Evolutionary conservation across 2,329 filamentous ascomycete species (phyloP), one percentile per base, ranked within the genome.

Genomic region (Aulographum hederae): DNA sequence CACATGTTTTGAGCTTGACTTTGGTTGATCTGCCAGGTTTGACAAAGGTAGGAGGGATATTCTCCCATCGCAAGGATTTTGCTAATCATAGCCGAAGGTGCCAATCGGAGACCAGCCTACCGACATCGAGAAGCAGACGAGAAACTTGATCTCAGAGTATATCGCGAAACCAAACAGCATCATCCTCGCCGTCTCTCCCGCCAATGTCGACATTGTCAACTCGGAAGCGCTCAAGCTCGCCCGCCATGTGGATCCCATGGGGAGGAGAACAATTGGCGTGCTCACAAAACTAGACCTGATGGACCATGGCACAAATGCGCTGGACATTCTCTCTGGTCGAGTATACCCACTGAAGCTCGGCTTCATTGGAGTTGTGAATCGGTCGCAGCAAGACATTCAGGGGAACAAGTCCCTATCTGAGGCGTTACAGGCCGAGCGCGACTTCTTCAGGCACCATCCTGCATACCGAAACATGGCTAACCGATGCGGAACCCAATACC

Each of bases 101-200:
- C 89, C 89, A 18, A 95, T 98, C 52, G 89, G 89, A 42, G 89
- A 98, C 52, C 89, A 98, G 52, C 89, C 89, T 5, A 75, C 79
- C 46, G 89, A 98, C 50, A 98, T 98, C 48, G 89, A 98, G 64
- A 95, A 94, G 57, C 89, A 98, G 59, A 98, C 89, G 19, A 73
- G 86, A 41, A 93, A 82, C 43, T 69, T 98, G 45, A 95, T 98
- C 46, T 79, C 85, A 34, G 89, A 98, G 60, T 98, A 94, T 52
- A 98, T 95, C 48, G 85, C 85, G 35, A 98, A 98, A 60, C 86
- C 89, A 11, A 98, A 98, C 66, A 94, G 86, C 57, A 93, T 98
- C 47, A 76, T 98, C 41, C 69, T 98, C 32, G 89, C 89, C 19
- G 89, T 98, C 16, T 95, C 89, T 10, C 86, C 89, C 13, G 89